phyloP scores from a whole-genome alignment of 345 rosid genomes.

The Hibiscus mutabilis region DNA sequence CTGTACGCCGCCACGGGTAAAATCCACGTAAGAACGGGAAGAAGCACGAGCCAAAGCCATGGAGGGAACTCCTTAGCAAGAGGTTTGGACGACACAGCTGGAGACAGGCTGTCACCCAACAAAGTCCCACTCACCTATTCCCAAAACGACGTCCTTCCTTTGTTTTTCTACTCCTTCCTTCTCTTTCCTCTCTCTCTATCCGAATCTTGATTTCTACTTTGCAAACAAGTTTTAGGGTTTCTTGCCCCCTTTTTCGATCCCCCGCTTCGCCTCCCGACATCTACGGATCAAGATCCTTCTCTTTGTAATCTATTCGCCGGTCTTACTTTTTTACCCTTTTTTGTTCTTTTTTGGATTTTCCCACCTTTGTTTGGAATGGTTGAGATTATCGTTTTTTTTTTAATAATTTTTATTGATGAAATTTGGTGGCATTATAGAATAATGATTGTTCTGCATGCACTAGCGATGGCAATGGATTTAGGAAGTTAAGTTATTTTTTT shows the following conservation, averaged over 20 bases:
- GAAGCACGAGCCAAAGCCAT: slow-evolving; percentile 15
- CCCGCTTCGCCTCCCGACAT: slow-evolving; percentile 14
- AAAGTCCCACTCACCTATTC: slow-evolving; percentile 72
- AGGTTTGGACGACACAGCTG: slow-evolving; percentile 75
- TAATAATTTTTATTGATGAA: background rate
- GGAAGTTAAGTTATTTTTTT: background rate
- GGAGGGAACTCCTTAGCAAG: slow-evolving; percentile 29
- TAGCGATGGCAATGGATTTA: background rate
- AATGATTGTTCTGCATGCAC: background rate
- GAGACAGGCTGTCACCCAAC: slow-evolving; percentile 99
- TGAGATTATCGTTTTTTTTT: background rate
- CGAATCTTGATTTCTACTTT: slow-evolving; percentile 1
- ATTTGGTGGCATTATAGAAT: background rate
- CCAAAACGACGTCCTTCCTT: slow-evolving; percentile 22
- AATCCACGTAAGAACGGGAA: no score
- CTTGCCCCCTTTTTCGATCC: slow-evolving; percentile 18
- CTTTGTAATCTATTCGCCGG: slow-evolving; percentile 46
- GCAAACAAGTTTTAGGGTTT: slow-evolving; percentile 32
- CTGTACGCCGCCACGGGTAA: slow-evolving; percentile 36
- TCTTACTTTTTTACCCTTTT: slow-evolving; percentile 9
- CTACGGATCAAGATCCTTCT: slow-evolving; percentile 48
- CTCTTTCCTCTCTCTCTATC: no score
- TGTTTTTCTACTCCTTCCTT: slow-evolving; percentile 11
- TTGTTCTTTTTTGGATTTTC: background rate
- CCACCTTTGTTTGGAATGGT: background rate